Percentiles rank a stretch among this genome's conserved stretches.
These are phyloP conservation scores for Ceratocystis papillata DNA, from an alignment of 2,329 filamentous ascomycete genomes.

Conservation along the genomic window DNA sequence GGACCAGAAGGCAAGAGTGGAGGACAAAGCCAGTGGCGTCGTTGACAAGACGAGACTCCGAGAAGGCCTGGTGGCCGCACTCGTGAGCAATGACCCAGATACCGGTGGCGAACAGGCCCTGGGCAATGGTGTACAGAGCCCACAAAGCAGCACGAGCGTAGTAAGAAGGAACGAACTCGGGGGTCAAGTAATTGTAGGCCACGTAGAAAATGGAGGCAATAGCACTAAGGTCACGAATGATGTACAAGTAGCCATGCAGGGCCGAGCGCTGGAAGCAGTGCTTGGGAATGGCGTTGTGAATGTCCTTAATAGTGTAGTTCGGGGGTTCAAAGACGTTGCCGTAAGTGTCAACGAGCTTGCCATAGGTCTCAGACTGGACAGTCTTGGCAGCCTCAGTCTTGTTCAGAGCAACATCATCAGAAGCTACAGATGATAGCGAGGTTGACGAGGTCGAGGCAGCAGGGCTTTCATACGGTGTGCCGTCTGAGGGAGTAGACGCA, in stretches of 20 bases:
- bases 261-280: slow-evolving; percentile 92
- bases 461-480: slow-evolving; percentile 50
- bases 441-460: slow-evolving; percentile 65
- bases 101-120: slow-evolving; percentile 87
- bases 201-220: slow-evolving; percentile 70
- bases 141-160: slow-evolving; percentile 54
- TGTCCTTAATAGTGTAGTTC: slow-evolving; percentile 95
- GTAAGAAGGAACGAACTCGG: slow-evolving; percentile 64
- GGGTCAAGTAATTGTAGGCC: slow-evolving; percentile 82
- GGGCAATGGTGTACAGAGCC: slow-evolving; percentile 61
- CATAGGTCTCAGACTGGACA: slow-evolving; percentile 34
- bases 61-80: slow-evolving; percentile 95
- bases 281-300: slow-evolving; percentile 91
- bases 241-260: slow-evolving; percentile 64
- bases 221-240: slow-evolving; percentile 65
- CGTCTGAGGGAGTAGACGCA: slow-evolving; percentile 36
- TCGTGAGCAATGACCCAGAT: slow-evolving; percentile 96
- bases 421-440: slow-evolving; percentile 81
- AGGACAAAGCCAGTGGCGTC: slow-evolving; percentile 85
- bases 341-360: slow-evolving; percentile 76
- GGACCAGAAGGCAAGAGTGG: slow-evolving; percentile 80
- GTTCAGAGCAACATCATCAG: slow-evolving; percentile 40
- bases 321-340: slow-evolving; percentile 90
- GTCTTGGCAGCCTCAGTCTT: slow-evolving; percentile 29
- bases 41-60: slow-evolving; percentile 79